A percentile compares a stretch with the other conserved stretches of the same genome.
These are phyloP conservation scores for Rhodomyrtus tomentosa DNA, from an alignment of 345 rosid genomes.

Conservation along the genomic window DNA sequence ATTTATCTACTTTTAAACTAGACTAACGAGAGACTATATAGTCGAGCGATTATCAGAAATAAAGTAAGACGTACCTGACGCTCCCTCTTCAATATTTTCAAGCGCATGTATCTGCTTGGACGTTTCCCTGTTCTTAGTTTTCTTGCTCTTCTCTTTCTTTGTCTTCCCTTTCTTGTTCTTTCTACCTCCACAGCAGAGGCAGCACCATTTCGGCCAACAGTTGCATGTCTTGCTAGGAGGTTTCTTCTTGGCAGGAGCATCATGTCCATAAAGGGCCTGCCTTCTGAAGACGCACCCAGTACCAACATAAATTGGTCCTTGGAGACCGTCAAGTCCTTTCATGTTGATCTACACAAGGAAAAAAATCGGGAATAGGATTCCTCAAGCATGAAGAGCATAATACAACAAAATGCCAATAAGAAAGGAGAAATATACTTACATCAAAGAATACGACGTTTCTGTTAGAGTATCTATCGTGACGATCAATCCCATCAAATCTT, in stretches of 20 bases:
- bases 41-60: not conserved
- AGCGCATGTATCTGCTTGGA: constrained; percentile 90
- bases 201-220: constrained; percentile 96
- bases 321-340: constrained; percentile 98
- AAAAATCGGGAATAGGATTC: not conserved
- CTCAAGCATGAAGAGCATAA: not conserved
- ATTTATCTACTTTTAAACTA: not conserved
- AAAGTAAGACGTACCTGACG: constrained; percentile 26
- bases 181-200: constrained; percentile 57
- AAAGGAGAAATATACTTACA: constrained; percentile 33
- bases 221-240: constrained; percentile 84
- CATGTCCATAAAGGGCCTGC: constrained; percentile 84
- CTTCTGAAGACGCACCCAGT: constrained; percentile 97
- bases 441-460: constrained; percentile 92
- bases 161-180: constrained; percentile 62
- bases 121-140: constrained; percentile 55
- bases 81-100: constrained; percentile 71
- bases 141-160: constrained; percentile 51
- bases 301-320: constrained; percentile 96
- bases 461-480: constrained; percentile 92
- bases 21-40: not conserved
- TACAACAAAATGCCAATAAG: not conserved
- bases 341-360: constrained; percentile 62
- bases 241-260: constrained; percentile 90
- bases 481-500: constrained; percentile 97